phyloP scores from a whole-genome alignment of 768 basidiomycete genomes.

The Lactarius quietus region DNA sequence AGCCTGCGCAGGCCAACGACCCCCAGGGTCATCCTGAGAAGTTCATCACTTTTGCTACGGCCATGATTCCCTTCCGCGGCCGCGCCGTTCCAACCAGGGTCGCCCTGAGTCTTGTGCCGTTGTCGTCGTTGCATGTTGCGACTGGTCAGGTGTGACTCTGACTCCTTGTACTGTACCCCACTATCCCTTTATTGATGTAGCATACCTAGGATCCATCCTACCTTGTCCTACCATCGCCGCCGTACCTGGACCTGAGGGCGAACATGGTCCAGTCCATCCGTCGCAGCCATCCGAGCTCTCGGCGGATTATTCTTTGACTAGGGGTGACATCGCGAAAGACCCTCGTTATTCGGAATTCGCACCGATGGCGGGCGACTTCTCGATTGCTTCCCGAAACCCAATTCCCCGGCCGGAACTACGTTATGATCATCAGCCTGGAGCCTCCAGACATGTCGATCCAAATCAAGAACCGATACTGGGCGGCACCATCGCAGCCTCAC shows the following conservation, averaged over 20 bases:
- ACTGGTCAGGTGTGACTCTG: not conserved
- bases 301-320: not conserved
- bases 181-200: not conserved
- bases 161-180: not conserved
- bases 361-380: not conserved
- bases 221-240: too few species aligned
- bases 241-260: not conserved
- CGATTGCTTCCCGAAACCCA: not conserved
- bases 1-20: not conserved
- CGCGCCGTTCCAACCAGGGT: not conserved
- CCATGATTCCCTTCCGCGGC: not conserved
- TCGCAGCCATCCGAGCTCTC: not conserved
- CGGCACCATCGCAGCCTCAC: too few species aligned
- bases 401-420: not conserved
- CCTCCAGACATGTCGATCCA: too few species aligned
- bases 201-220: not conserved
- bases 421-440: not conserved
- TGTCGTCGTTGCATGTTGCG: not conserved
- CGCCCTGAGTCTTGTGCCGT: not conserved
- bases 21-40: not conserved
- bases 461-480: too few species aligned
- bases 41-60: not conserved
- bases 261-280: too few species aligned
- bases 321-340: not conserved
- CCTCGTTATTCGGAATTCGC: not conserved